phyloP scores from a whole-genome alignment of 192 early-diverging fungal genomes.

The Rhizoclosmatium sp. region DNA sequence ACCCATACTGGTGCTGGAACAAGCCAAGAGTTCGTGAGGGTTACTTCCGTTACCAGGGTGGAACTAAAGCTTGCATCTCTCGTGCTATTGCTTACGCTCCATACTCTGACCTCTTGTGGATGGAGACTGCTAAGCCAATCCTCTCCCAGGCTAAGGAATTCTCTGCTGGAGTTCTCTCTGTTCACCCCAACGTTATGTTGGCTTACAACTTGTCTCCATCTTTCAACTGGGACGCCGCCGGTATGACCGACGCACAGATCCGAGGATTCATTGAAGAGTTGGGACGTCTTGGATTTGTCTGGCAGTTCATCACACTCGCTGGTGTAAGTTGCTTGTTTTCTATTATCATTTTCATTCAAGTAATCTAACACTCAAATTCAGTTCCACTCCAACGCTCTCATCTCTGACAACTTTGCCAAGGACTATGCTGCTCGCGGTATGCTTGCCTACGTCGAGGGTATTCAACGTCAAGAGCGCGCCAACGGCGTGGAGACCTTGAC shows the following conservation, averaged over 20 bases:
- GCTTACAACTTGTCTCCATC: slow-evolving; percentile 97
- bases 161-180: slow-evolving; percentile 78
- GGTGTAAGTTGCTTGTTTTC: slow-evolving; percentile 60
- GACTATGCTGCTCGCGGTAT: slow-evolving; percentile 89
- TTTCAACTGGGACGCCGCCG: slow-evolving; percentile 99
- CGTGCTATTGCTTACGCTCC: slow-evolving; percentile 84
- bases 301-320: slow-evolving; percentile 98
- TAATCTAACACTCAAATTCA: slow-evolving; percentile 28
- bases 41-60: slow-evolving; percentile 96
- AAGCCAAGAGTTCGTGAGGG: slow-evolving; percentile 91
- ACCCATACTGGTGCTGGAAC: slow-evolving; percentile 89
- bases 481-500: slow-evolving; percentile 90
- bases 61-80: slow-evolving; percentile 87
- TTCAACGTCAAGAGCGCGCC: slow-evolving; percentile 91
- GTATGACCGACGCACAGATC: slow-evolving; percentile 92
- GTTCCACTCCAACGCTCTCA: slow-evolving; percentile 91
- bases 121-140: slow-evolving; percentile 98
- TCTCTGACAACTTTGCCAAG: slow-evolving; percentile 85
- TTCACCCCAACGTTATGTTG: slow-evolving; percentile 83
- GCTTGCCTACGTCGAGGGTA: slow-evolving; percentile 91
- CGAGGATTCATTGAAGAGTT: slow-evolving; percentile 80
- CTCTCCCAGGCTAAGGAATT: slow-evolving; percentile 92
- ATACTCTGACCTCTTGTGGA: slow-evolving; percentile 93
- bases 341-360: not conserved
- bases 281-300: slow-evolving; percentile 91